These are phyloP conservation scores for Xylariaceae sp. DNA, from an alignment of 2,329 filamentous ascomycete species.

Conservation along the genomic window DNA sequence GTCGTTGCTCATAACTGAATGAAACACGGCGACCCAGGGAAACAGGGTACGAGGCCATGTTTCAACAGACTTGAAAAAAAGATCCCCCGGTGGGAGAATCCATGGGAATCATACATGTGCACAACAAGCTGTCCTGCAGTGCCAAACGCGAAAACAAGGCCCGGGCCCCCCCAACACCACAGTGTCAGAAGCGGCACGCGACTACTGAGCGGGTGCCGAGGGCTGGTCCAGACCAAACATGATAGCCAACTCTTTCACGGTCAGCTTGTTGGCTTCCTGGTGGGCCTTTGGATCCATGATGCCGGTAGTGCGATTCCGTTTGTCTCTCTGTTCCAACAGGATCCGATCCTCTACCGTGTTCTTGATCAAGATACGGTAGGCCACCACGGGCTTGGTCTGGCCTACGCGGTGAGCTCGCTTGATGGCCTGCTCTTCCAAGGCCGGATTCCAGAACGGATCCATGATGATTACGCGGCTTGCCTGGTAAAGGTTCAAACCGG, in stretches of 20 bases:
- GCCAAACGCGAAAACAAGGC: no score
- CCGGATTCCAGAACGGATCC: slow-evolving; percentile 76
- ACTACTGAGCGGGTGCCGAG: no score
- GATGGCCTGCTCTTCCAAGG: slow-evolving; percentile 70
- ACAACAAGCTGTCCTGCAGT: no score
- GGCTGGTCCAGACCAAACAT: no score
- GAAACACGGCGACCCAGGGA: no score
- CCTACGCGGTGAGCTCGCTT: slow-evolving; percentile 75
- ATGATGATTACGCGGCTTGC: slow-evolving; percentile 69
- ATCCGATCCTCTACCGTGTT: slow-evolving; percentile 72
- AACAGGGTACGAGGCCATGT: no score
- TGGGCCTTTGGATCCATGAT: slow-evolving; percentile 22
- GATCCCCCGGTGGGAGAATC: no score
- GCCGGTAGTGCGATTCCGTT: slow-evolving; percentile 53
- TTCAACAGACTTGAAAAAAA: no score
- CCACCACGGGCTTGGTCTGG: slow-evolving; percentile 57
- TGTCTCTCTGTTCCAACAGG: slow-evolving; percentile 61
- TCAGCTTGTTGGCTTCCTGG: slow-evolving; percentile 12
- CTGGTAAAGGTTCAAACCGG: slow-evolving; percentile 65
- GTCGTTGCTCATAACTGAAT: no score
- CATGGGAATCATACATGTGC: no score
- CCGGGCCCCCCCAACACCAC: no score
- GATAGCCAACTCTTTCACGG: slow-evolving; percentile 8
- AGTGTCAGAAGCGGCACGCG: no score
- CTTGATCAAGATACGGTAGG: slow-evolving; percentile 62